These are phyloP conservation scores for Pyrenophora seminiperda DNA, from an alignment of 2,329 filamentous ascomycete genomes.

Conservation along the genomic window DNA sequence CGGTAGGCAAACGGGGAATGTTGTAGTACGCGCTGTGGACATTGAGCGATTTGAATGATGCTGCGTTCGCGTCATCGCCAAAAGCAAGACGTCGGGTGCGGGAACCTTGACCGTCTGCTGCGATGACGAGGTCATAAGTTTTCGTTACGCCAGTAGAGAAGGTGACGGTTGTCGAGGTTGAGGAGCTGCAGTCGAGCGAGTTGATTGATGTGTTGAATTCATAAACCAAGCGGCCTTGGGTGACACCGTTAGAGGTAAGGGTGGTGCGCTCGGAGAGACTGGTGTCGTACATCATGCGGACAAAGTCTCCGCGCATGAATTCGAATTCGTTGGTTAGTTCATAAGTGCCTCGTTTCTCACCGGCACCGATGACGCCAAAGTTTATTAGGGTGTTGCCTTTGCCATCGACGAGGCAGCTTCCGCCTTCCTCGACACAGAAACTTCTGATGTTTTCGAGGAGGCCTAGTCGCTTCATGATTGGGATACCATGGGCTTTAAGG, in stretches of 20 bases:
- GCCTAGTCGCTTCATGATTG: slow-evolving; percentile 50
- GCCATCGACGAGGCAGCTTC: slow-evolving; percentile 44
- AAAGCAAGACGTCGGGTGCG: slow-evolving; percentile 30
- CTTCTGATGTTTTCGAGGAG: slow-evolving; percentile 44
- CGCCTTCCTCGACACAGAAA: slow-evolving; percentile 46
- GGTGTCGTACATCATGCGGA: slow-evolving; percentile 38
- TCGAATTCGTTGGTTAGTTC: slow-evolving; percentile 36
- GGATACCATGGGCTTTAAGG: slow-evolving; percentile 50
- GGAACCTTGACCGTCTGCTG: slow-evolving; percentile 34
- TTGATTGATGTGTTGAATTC: slow-evolving; percentile 21
- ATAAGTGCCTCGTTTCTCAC: slow-evolving; percentile 39
- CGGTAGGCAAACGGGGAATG: slow-evolving; percentile 24
- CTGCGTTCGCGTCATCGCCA: slow-evolving; percentile 19
- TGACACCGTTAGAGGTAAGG: slow-evolving; percentile 15
- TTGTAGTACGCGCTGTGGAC: slow-evolving; percentile 34
- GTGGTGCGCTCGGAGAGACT: slow-evolving; percentile 20
- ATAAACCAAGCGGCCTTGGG: slow-evolving; percentile 15
- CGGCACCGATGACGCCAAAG: slow-evolving; percentile 45
- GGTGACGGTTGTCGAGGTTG: slow-evolving; percentile 19
- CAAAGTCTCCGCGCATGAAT: slow-evolving; percentile 41
- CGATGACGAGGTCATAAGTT: slow-evolving; percentile 33
- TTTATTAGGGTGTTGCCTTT: slow-evolving; percentile 21
- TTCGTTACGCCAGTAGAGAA: slow-evolving; percentile 23
- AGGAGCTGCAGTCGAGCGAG: slow-evolving; percentile 16
- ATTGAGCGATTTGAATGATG: slow-evolving; percentile 19